Base-by-base conservation (phyloP, 2,329 filamentous ascomycete genomes). In the Hortaea sp. region DNA sequence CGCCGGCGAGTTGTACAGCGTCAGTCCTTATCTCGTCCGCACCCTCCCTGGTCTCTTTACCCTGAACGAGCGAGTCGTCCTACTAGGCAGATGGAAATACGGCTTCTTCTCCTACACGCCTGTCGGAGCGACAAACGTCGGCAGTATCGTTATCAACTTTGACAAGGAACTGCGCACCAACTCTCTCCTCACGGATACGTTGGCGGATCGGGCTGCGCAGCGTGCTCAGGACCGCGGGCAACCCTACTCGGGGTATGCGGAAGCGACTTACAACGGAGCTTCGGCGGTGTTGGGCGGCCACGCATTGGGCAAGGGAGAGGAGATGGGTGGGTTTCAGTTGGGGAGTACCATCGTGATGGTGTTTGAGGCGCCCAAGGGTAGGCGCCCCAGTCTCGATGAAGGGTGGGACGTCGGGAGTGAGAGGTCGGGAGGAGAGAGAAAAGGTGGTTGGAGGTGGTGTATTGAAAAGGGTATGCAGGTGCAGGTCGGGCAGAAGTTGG, bases 301-400 rank as follows among this genome's bases (percentile, higher is more conserved):
- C 63, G 84, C 90, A 1, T 70, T 98, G 46, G 79, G 82, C 52
- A 77, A 85, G 39, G 92, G 92, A 32, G 90, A 97, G 63, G 92
- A 98, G 67, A 97, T 98, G 88, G 92, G 92, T 45, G 94, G 92
- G 0, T 98, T 98, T 69, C 88, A 94, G 70, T 75, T 98, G 3
- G 92, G 92, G 13, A 95, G 88, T 64, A 95, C 90, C 1, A 82
- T 98, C 55, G 92, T 98, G 35, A 73, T 98, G 44, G 88, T 98
- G 0, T 98, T 98, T 62, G 94, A 98, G 69, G 92, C 92, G 9
- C 92, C 92, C 0, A 79, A 82, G 56, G 78, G 78, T 10, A 59
- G 67, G 29, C 72, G 73, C 43, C 68, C 63, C 6, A 76, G 69
- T 53, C 71, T 80, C 38, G 79, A 83, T 55, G 75, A 79, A 45